Evolutionary conservation across 352 stramenopile species (phyloP).

Genomic region (Thalassiosira livingstoniorum): DNA sequence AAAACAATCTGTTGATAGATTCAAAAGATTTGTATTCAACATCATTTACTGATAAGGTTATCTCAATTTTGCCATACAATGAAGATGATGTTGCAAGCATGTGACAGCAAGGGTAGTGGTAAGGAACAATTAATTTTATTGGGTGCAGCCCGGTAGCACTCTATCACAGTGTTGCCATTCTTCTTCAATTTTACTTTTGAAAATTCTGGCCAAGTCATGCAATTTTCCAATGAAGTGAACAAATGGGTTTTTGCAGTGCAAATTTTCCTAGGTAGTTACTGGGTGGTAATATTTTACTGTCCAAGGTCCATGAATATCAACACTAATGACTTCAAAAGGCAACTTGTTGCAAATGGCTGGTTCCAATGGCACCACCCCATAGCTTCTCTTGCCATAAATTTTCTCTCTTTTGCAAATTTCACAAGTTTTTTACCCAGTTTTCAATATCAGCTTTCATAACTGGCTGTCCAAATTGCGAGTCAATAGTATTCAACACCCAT

Average conservation of each 20-base stretch:
- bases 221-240: no score
- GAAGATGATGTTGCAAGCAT: no score
- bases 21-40: no score
- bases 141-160: no score
- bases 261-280: no score
- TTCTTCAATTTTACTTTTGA: background rate
- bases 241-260: no score
- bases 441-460: background rate
- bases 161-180: constrained; percentile 8
- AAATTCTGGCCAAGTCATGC: no score
- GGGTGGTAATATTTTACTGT: background rate
- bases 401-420: constrained; percentile 23
- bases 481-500: constrained; percentile 16
- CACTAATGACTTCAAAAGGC: constrained; percentile 5
- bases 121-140: no score
- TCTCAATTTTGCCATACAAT: no score
- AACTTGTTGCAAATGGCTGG: constrained; percentile 1
- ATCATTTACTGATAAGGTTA: no score
- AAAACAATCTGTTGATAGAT: no score
- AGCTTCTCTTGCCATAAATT: background rate
- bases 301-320: constrained; percentile 9
- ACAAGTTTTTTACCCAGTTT: background rate
- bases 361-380: constrained; percentile 1
- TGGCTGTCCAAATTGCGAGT: constrained; percentile 2
- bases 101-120: no score